Evolutionary conservation across 352 stramenopile species (phyloP), one percentile per base, ranked within the genome.

Genomic region (Poterioochromonas sp.): DNA sequence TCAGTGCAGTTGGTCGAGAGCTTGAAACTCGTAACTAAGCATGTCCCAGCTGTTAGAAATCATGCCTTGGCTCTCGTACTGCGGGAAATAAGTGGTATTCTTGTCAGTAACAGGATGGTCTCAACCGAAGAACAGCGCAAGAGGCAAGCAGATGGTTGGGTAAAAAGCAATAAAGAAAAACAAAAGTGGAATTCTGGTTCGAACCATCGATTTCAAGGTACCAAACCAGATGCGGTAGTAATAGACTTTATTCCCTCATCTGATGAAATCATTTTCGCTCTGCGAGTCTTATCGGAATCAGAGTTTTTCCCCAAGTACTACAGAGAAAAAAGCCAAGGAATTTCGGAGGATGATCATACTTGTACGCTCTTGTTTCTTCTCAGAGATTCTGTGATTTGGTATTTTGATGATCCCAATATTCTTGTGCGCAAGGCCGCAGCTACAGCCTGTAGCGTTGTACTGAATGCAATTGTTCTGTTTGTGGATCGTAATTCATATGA

Each of bases 321-420:
- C 2, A 68, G 65, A 29, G 65, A 74, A n/a, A 68, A 32, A 54
- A 18, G 5, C 18, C 8, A 44, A 32, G 2, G 11, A 29, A 22
- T 64, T 26, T 3, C 11, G 26, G 69, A 76, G 26, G 69, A 76
- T 35, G 35, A 76, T 32, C 1, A 8, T 5, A 34, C 39, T 40
- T 20, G 22, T 8, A 43, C 1, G 1, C 34, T 78, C 1, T 32
- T 78, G n/a, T 0, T 0, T n/a, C 0, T 78, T 1, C 0, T 53
- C 1, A 3, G 20, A 53, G 53, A 71, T 1, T n/a, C 15, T 22
- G 73, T 78, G 1, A 15, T 78, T 1, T 8, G 39, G 0, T 78
- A 78, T 71, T 54, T 70, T 29, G 73, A 78, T 71, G 47, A 78
- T 43, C 41, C 2, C 34, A 53, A 69, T 5, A 15, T 49, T 32